These are phyloP conservation scores for Teratosphaeria nubilosa DNA, from an alignment of 2,329 filamentous ascomycete species.

Conservation along the genomic window DNA sequence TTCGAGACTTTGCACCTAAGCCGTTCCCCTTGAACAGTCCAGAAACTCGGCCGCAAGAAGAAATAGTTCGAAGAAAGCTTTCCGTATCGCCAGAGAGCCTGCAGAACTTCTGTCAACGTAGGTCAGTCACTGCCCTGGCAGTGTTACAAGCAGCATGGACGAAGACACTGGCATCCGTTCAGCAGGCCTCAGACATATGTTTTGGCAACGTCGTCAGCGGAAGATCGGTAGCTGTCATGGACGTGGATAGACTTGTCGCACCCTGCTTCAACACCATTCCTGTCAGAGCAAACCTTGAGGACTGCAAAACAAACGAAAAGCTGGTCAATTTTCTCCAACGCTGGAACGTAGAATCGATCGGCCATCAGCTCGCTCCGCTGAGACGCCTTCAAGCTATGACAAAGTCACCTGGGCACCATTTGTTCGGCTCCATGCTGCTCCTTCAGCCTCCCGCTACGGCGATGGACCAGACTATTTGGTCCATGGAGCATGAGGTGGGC, in stretches of 20 bases:
- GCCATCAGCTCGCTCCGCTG: slow-evolving; percentile 65
- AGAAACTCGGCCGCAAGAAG: neutral
- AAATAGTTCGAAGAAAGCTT: neutral
- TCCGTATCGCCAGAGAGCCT: slow-evolving; percentile 20
- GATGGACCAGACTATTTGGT: slow-evolving; percentile 42
- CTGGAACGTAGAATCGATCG: slow-evolving; percentile 51
- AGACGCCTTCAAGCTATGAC: slow-evolving; percentile 54
- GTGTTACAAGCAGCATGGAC: slow-evolving; percentile 66
- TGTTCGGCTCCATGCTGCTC: slow-evolving; percentile 76
- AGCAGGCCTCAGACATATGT: slow-evolving; percentile 56
- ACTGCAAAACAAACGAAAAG: slow-evolving; percentile 41
- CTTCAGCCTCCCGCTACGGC: slow-evolving; percentile 52
- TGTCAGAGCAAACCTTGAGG: slow-evolving; percentile 48
- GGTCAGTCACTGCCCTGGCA: slow-evolving; percentile 51
- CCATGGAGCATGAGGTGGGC: slow-evolving; percentile 36
- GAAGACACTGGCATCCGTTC: slow-evolving; percentile 48
- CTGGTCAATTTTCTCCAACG: slow-evolving; percentile 52
- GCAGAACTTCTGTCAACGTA: slow-evolving; percentile 39
- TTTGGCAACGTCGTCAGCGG: slow-evolving; percentile 84
- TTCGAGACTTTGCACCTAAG: slow-evolving; percentile 43
- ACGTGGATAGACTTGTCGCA: slow-evolving; percentile 63
- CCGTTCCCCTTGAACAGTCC: slow-evolving; percentile 24
- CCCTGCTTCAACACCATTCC: slow-evolving; percentile 90
- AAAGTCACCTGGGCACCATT: slow-evolving; percentile 30
- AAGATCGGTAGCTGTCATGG: slow-evolving; percentile 55